Percentiles rank a stretch among this genome's conserved stretches.
Evolutionary conservation across 1,284 basidiomycete species (phyloP).

Genomic region (Retiboletus flavoniger): DNA sequence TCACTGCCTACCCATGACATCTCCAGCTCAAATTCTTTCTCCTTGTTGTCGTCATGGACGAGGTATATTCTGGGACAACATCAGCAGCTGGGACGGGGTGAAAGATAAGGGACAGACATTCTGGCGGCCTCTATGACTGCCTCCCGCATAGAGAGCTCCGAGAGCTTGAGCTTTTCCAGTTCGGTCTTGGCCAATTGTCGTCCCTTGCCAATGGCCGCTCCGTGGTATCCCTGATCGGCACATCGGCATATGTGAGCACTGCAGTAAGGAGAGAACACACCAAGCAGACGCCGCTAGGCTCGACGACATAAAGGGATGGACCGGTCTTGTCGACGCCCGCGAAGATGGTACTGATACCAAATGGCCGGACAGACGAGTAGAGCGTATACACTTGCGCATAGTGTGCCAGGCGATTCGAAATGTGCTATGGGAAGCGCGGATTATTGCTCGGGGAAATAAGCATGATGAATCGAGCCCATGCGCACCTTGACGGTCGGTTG

Average conservation of each 20-base stretch:
- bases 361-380: slow-evolving; percentile 97
- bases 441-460: neutral
- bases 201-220: slow-evolving; percentile 95
- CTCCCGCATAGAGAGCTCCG: slow-evolving; percentile 75
- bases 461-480: slow-evolving; percentile 23
- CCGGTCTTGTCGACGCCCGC: slow-evolving; percentile 89
- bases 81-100: slow-evolving; percentile 11
- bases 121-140: slow-evolving; percentile 93
- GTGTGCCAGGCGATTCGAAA: slow-evolving; percentile 82
- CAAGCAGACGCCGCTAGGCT: slow-evolving; percentile 93
- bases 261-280: slow-evolving; percentile 44
- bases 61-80: slow-evolving; percentile 78
- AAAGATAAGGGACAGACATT: slow-evolving; percentile 62
- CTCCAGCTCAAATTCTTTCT: slow-evolving; percentile 98
- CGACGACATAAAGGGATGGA: slow-evolving; percentile 87
- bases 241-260: slow-evolving; percentile 6
- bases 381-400: slow-evolving; percentile 97
- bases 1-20: slow-evolving; percentile 95
- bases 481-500: slow-evolving; percentile 80
- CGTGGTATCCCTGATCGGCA: slow-evolving; percentile 76
- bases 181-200: slow-evolving; percentile 97
- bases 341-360: slow-evolving; percentile 91
- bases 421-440: slow-evolving; percentile 46
- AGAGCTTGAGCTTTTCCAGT: slow-evolving; percentile 90
- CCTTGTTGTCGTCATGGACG: slow-evolving; percentile 96